Base-by-base conservation (phyloP, 2,329 filamentous ascomycete species). In the Nigrospora oryzae region DNA sequence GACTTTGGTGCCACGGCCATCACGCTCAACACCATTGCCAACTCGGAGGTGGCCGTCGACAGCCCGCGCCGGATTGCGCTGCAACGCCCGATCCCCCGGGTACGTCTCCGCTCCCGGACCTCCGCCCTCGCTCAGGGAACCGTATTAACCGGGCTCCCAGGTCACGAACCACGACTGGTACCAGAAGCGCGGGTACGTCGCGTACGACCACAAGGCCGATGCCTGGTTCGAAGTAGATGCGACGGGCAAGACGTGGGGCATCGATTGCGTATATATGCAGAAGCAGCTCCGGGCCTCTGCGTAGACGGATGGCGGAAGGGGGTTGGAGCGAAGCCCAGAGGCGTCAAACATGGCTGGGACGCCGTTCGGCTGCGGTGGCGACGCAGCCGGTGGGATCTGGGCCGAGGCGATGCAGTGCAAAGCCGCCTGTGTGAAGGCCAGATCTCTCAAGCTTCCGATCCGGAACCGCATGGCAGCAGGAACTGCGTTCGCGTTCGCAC, bases 131-230 rank as follows among this genome's bases (percentile, higher is more conserved):
- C 23, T 7, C 23, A 2, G 23, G 12, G 8, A n/a, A 13, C 13
- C 3, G 14, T 34, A 11, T 5, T 16, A 16, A 44, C 47, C 49
- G 14, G 49, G 37, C 16, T 12, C 3, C 17, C 5, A 56, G 55
- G 15, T 55, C 6, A 53, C 54, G 2, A 50, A 50, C 19, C 49
- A 58, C 32, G 56, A 56, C 35, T 58, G 56, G 56, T 58, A 57
- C 36, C 30, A 43, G 15, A 46, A 49, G 15, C 48, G 52, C n/a
- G 56, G 55, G 7, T 58, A 57, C 39, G 43, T 36, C 4, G 6
- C 52, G 3, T 58, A 58, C 34, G n/a, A 2, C 2, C 13, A 33
- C 7, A 49, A 51, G 31, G 33, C 48, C 16, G 32, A 44, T 28
- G 45, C 49, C 3, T 58, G 51, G 52, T 35, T 46, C 42, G 52